Conservation (phyloP, 1,139 yeast species). For the Taiozyma sp. region DNA sequence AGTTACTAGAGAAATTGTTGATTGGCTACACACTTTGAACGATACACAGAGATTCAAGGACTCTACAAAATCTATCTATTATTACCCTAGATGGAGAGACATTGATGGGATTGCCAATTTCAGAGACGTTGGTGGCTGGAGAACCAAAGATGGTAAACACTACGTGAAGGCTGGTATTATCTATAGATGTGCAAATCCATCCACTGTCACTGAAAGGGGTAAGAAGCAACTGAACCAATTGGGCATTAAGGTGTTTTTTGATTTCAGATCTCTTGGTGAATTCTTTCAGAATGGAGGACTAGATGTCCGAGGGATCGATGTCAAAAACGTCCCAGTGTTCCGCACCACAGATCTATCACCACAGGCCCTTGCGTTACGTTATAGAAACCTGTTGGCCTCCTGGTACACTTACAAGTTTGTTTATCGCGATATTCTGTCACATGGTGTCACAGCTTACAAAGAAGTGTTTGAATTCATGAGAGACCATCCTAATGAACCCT, state of each 20-base stretch:
- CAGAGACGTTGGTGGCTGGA: slow-evolving; percentile 82
- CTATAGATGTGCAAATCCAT: slow-evolving; percentile 63
- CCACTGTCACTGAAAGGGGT: slow-evolving; percentile 46
- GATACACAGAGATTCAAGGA: slow-evolving; percentile 50
- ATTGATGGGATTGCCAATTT: slow-evolving; percentile 71
- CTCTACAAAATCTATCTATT: slow-evolving; percentile 29
- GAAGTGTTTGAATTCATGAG: slow-evolving; percentile 48
- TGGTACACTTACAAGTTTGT: slow-evolving; percentile 63
- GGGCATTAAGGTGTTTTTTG: slow-evolving; percentile 57
- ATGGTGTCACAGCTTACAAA: slow-evolving; percentile 43
- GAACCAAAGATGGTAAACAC: slow-evolving; percentile 29
- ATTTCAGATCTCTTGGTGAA: slow-evolving; percentile 65
- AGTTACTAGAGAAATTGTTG: slow-evolving; percentile 48
- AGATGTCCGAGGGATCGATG: slow-evolving; percentile 40
- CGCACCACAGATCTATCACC: slow-evolving; percentile 58
- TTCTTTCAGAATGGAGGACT: slow-evolving; percentile 47
- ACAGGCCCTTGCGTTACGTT: slow-evolving; percentile 54
- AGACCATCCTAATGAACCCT: slow-evolving; percentile 45
- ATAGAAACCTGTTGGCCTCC: slow-evolving; percentile 51
- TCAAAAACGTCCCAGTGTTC: slow-evolving; percentile 60
- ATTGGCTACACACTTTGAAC: slow-evolving; percentile 46
- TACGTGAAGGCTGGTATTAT: slow-evolving; percentile 52
- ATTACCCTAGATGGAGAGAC: slow-evolving; percentile 52
- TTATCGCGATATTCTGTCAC: slow-evolving; percentile 52
- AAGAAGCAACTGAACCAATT: slow-evolving; percentile 35